Conservation (phyloP, 208 protist species). For the Lotmaria passim region DNA sequence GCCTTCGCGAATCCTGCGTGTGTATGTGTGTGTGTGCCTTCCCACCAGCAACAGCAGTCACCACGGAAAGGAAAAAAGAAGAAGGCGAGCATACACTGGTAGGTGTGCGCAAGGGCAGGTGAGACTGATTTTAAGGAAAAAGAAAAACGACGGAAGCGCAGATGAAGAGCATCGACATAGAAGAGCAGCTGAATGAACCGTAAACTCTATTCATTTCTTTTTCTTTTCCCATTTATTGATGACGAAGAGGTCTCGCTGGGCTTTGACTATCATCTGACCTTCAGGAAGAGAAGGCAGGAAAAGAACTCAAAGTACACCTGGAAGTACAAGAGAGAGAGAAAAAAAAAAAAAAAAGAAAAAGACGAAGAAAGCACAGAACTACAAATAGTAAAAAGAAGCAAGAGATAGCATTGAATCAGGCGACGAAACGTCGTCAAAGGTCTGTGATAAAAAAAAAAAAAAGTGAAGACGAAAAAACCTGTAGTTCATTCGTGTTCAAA, state of each 20-base stretch:
- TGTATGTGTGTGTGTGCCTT: not conserved
- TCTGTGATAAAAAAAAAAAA: too few relatives aligned
- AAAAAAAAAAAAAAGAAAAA: not conserved
- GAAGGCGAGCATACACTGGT: conserved; percentile 1
- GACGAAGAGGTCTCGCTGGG: too few relatives aligned
- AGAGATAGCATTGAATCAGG: not conserved
- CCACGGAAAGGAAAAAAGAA: not conserved
- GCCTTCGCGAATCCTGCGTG: too few relatives aligned
- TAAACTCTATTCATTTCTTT: too few relatives aligned
- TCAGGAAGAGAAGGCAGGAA: not conserved
- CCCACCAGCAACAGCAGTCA: not conserved
- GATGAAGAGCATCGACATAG: too few relatives aligned
- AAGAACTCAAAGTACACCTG: not conserved
- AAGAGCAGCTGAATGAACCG: too few relatives aligned
- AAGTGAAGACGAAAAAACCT: not conserved
- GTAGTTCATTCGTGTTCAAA: not conserved
- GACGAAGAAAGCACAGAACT: not conserved
- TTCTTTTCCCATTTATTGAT: too few relatives aligned
- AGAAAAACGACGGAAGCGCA: too few relatives aligned
- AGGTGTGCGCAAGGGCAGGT: too few relatives aligned
- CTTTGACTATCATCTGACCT: not conserved
- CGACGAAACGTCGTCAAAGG: too few relatives aligned
- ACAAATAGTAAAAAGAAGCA: not conserved
- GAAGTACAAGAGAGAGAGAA: not conserved
- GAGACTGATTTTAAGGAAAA: too few relatives aligned